Evolutionary conservation across 2,329 filamentous ascomycete species (phyloP), one percentile per base, ranked within the genome.

Genomic region (Fusarium longipes): DNA sequence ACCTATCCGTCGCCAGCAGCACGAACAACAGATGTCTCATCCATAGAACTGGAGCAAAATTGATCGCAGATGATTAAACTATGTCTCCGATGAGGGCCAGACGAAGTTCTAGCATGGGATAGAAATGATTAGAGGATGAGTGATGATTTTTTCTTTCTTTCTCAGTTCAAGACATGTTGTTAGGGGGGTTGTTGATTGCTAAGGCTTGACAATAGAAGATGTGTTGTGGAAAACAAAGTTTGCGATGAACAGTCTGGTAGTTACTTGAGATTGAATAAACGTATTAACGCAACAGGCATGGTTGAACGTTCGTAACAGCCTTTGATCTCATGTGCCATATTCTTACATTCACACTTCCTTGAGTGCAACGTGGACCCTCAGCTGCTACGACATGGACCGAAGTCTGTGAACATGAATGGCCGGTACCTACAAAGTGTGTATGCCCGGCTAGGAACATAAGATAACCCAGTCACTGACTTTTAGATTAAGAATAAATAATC

Each of bases 161-260:
- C 22, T 50, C 22, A 51, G 30, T 57, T 38, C 8, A 35, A 44
- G n/a, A 53, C 6, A 17, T 56, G 42, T 57, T 42, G 43, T 25
- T 36, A 47, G 20, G 60, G 40, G 29, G 36, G n/a, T n/a, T 8
- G 10, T 25, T 61, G 24, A 25, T 66, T 56, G 42, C 50, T 47
- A 38, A 68, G 40, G 38, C 42, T 51, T 61, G 48, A 30, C 27
- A 14, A 18, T n/a, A 25, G 29, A 32, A 48, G 38, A 47, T 68
- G 48, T 24, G 12, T 44, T 38, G 33, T 27, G 12, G 22, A 50
- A 17, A 45, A 25, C 17, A 35, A 32, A 65, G 61, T 18, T 53
- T 56, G 42, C 54, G 22, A 51, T 24, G 44, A 52, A 29, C 17
- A 48, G 42, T 42, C 25, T 51, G 30, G 24, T 39, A 54, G 47